A percentile compares a stretch with the other conserved stretches of the same genome.
Evolutionary conservation across 2,329 filamentous ascomycete genomes (phyloP).

Genomic region (Aspergillus pseudoterreus): DNA sequence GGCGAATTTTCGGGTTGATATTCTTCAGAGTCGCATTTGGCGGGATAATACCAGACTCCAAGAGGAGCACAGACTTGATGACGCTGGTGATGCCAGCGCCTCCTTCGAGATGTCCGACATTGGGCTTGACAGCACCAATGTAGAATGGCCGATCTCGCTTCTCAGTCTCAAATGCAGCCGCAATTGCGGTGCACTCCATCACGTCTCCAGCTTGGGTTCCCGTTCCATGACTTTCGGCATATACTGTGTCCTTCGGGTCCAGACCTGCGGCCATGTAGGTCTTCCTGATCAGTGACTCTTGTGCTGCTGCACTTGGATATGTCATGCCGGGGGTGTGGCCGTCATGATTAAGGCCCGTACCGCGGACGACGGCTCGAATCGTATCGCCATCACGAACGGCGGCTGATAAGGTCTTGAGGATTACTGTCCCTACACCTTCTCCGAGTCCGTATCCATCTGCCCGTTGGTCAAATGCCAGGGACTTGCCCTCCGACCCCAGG

Average conservation of each 20-base stretch:
- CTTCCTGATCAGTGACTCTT: slow-evolving; percentile 34
- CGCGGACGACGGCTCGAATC: slow-evolving; percentile 35
- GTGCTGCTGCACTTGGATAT: slow-evolving; percentile 35
- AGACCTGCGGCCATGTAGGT: slow-evolving; percentile 28
- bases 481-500: slow-evolving; percentile 32
- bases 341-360: slow-evolving; percentile 27
- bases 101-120: slow-evolving; percentile 19
- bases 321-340: slow-evolving; percentile 38
- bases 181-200: slow-evolving; percentile 3
- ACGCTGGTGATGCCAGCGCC: slow-evolving; percentile 11
- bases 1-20: slow-evolving; percentile 18
- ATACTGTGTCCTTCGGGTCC: slow-evolving; percentile 19
- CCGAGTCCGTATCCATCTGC: slow-evolving; percentile 47
- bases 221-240: slow-evolving; percentile 41
- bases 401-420: slow-evolving; percentile 48
- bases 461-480: slow-evolving; percentile 27
- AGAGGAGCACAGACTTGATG: slow-evolving; percentile 13
- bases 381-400: slow-evolving; percentile 40
- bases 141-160: slow-evolving; percentile 1
- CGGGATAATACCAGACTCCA: slow-evolving; percentile 14
- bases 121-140: slow-evolving; percentile 19
- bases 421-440: slow-evolving; percentile 43
- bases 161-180: background rate
- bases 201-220: slow-evolving; percentile 22
- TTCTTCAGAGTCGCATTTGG: slow-evolving; percentile 18